Percentiles rank a stretch among this genome's conserved stretches.
Conservation (phyloP, 441 rosid species). For the Jatropha multifida region DNA sequence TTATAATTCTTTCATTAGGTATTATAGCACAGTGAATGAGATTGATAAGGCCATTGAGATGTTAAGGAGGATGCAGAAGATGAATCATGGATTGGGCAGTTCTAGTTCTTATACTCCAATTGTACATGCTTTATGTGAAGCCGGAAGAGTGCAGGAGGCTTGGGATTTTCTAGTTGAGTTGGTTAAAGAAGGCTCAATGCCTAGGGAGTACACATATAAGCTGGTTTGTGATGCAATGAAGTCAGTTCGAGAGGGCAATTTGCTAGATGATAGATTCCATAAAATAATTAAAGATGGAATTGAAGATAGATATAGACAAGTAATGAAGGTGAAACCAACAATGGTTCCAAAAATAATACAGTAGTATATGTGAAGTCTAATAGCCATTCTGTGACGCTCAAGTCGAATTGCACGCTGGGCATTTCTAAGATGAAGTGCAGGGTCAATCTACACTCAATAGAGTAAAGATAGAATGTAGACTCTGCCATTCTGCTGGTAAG, state of each 20-base stretch:
- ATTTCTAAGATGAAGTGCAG: not conserved
- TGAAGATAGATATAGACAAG: constrained; percentile 46
- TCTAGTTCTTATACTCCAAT: constrained; percentile 38
- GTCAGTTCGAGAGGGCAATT: constrained; percentile 31
- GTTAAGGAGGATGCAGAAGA: constrained; percentile 66
- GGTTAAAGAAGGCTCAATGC: constrained; percentile 63
- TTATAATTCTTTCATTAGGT: constrained; percentile 76
- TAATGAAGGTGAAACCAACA: constrained; percentile 57
- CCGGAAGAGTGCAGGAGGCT: constrained; percentile 55
- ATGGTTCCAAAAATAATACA: constrained; percentile 28
- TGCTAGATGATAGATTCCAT: constrained; percentile 42
- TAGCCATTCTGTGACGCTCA: not conserved
- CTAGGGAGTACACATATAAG: constrained; percentile 68
- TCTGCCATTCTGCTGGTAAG: not conserved
- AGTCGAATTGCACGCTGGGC: not conserved
- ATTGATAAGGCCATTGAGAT: constrained; percentile 70
- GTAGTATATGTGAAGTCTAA: not conserved
- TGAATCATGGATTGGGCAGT: constrained; percentile 63
- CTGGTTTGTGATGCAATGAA: constrained; percentile 54
- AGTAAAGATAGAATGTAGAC: not conserved
- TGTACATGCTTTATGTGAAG: constrained; percentile 77
- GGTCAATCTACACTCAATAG: not conserved
- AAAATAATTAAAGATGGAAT: constrained; percentile 49
- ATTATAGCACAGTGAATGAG: constrained; percentile 72
- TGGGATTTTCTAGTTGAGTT: constrained; percentile 58